These are phyloP conservation scores for Aspergillus tamarii DNA, from an alignment of 2,329 filamentous ascomycete species.

Conservation along the genomic window DNA sequence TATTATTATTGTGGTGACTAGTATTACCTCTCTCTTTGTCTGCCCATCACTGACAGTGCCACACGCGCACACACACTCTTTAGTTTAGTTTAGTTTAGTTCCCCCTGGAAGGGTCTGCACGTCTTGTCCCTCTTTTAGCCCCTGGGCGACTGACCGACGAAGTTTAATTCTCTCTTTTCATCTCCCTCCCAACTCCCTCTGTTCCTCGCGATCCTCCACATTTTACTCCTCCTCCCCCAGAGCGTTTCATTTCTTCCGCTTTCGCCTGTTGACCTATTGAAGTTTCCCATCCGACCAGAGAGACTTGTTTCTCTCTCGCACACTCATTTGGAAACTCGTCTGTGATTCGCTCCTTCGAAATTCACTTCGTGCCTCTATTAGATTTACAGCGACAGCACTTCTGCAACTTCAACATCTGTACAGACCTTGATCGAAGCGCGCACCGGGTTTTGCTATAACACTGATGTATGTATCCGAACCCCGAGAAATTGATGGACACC, in stretches of 20 bases:
- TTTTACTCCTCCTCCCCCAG: conserved; percentile 26
- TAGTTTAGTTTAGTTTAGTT: conserved; percentile 1
- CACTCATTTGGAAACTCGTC: conserved; percentile 43
- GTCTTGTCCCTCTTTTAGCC: conserved; percentile 15
- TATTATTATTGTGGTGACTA: conserved; percentile 10
- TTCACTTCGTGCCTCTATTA: conserved; percentile 6
- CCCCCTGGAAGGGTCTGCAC: conserved; percentile 19
- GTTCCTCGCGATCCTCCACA: conserved; percentile 25
- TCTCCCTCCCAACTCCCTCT: conserved; percentile 28
- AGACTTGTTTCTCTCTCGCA: conserved; percentile 43
- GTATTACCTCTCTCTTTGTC: conserved; percentile 14
- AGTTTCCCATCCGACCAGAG: conserved; percentile 47
- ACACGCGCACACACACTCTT: conserved; percentile 4
- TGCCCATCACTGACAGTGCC: conserved; percentile 11
- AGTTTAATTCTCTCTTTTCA: conserved; percentile 24
- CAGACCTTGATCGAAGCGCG: conserved; percentile 29
- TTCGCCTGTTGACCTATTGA: conserved; percentile 30
- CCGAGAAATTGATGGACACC: background rate
- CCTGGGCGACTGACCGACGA: conserved; percentile 18
- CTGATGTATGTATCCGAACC: conserved; percentile 32
- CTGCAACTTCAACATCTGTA: conserved; percentile 27
- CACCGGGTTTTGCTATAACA: conserved; percentile 29
- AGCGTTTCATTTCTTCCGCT: conserved; percentile 25
- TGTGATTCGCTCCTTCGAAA: conserved; percentile 28
- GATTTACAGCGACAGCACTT: conserved; percentile 1